phyloP scores from a whole-genome alignment of 1,284 basidiomycete species.

The Trametes hirsuta region DNA sequence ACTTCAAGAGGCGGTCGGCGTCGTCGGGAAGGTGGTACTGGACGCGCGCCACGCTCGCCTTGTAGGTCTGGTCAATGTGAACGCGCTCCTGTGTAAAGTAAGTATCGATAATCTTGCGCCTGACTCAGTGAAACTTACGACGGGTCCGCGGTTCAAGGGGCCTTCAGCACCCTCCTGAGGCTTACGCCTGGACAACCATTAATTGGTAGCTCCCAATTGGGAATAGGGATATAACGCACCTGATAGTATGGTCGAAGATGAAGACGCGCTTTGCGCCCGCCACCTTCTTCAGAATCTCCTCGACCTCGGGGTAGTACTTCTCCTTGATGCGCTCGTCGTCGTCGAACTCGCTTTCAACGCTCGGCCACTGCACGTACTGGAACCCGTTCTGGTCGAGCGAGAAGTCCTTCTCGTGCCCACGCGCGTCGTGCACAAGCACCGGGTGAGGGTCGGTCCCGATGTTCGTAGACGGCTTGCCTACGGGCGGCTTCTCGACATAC shows the following conservation, averaged over 20 bases:
- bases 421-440: constrained; percentile 34
- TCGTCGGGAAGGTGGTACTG: constrained; percentile 54
- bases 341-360: constrained; percentile 44
- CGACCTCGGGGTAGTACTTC: constrained; percentile 46
- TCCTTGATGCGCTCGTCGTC: constrained; percentile 42
- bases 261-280: constrained; percentile 39
- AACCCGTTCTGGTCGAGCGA: constrained; percentile 48
- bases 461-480: constrained; percentile 28
- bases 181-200: constrained; percentile 13
- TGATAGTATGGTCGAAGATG: constrained; percentile 51
- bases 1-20: constrained; percentile 46
- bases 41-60: constrained; percentile 52
- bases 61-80: constrained; percentile 63
- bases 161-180: constrained; percentile 13
- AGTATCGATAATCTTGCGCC: background rate
- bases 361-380: constrained; percentile 39
- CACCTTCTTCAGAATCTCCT: constrained; percentile 45
- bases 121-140: constrained; percentile 32
- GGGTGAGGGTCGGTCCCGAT: constrained; percentile 30
- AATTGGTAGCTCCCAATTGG: constrained; percentile 6
- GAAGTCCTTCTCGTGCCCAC: constrained; percentile 39
- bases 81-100: constrained; percentile 35
- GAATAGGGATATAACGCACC: constrained; percentile 24
- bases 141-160: constrained; percentile 34
- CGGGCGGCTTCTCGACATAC: constrained; percentile 32